Evolutionary conservation across 1,284 basidiomycete genomes (phyloP).

Genomic region (Trametes sp.): DNA sequence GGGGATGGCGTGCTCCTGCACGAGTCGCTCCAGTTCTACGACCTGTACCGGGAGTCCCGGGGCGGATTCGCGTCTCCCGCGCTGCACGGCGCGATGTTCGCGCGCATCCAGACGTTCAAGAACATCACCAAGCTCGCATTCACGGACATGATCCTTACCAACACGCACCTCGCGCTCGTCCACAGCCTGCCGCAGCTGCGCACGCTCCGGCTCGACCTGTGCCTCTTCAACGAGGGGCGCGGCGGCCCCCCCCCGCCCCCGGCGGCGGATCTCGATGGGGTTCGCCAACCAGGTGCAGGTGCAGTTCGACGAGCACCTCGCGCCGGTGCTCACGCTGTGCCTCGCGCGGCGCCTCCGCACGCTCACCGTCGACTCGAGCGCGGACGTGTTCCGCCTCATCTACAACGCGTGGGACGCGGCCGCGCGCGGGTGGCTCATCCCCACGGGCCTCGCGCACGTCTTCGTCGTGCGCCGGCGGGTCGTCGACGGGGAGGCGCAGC

Average conservation of each 20-base stretch:
- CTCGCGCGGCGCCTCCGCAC: constrained; percentile 43
- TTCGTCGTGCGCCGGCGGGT: constrained; percentile 43
- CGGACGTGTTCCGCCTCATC: constrained; percentile 46
- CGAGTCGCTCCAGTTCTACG: constrained; percentile 25
- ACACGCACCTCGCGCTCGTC: constrained; percentile 43
- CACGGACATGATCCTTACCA: constrained; percentile 43
- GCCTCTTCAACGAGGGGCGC: constrained; percentile 38
- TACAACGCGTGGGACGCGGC: constrained; percentile 35
- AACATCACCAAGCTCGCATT: constrained; percentile 45
- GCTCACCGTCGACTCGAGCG: constrained; percentile 48
- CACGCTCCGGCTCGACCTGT: constrained; percentile 45
- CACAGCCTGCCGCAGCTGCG: constrained; percentile 45
- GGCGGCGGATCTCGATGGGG: constrained; percentile 25
- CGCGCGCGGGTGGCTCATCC: constrained; percentile 36
- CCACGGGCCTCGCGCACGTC: constrained; percentile 43
- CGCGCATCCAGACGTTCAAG: constrained; percentile 40
- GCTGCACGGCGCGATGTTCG: constrained; percentile 41
- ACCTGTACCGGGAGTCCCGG: constrained; percentile 3
- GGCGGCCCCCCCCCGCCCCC: constrained; percentile 30
- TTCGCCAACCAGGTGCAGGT: constrained; percentile 14
- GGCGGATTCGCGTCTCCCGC: constrained; percentile 34
- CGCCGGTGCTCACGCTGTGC: constrained; percentile 39
- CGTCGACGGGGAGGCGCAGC: constrained; percentile 25
- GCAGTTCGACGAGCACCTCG: constrained; percentile 28
- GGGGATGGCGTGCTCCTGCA: constrained; percentile 1